Evolutionary conservation across 2,329 filamentous ascomycete genomes (phyloP).

Genomic region (Penicillium sp.): DNA sequence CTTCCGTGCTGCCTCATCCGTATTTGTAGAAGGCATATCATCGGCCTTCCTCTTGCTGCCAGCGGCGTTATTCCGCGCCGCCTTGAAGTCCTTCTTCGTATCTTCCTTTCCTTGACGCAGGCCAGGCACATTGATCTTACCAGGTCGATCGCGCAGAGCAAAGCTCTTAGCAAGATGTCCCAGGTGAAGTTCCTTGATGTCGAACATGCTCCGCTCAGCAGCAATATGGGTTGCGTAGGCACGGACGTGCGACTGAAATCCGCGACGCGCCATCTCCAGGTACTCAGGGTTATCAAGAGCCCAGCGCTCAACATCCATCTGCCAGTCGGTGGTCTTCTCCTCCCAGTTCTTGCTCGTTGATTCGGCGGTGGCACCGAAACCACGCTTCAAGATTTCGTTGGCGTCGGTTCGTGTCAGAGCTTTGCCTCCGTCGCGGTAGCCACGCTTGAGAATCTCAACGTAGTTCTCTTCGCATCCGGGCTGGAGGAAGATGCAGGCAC

Average conservation of each 20-base stretch:
- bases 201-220: constrained; percentile 81
- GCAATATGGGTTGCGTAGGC: constrained; percentile 94
- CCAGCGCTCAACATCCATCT: constrained; percentile 67
- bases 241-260: constrained; percentile 87
- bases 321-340: constrained; percentile 65
- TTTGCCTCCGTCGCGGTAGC: constrained; percentile 63
- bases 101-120: constrained; percentile 51
- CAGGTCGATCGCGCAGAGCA: constrained; percentile 82
- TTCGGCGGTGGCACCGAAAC: constrained; percentile 53
- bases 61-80: constrained; percentile 37
- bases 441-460: constrained; percentile 72
- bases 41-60: constrained; percentile 39
- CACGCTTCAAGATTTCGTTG: constrained; percentile 67
- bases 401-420: constrained; percentile 63
- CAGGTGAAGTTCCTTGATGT: constrained; percentile 86
- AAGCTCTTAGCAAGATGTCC: constrained; percentile 95
- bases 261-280: constrained; percentile 78
- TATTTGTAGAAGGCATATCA: constrained; percentile 34
- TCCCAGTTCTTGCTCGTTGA: constrained; percentile 59
- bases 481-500: constrained; percentile 84
- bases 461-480: constrained; percentile 93
- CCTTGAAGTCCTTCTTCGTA: constrained; percentile 49
- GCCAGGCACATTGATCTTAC: constrained; percentile 65
- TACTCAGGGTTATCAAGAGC: constrained; percentile 64
- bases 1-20: constrained; percentile 50